A percentile compares a stretch with the other conserved stretches of the same genome.
phyloP scores from a whole-genome alignment of 345 rosid species.

The Kandelia obovata region DNA sequence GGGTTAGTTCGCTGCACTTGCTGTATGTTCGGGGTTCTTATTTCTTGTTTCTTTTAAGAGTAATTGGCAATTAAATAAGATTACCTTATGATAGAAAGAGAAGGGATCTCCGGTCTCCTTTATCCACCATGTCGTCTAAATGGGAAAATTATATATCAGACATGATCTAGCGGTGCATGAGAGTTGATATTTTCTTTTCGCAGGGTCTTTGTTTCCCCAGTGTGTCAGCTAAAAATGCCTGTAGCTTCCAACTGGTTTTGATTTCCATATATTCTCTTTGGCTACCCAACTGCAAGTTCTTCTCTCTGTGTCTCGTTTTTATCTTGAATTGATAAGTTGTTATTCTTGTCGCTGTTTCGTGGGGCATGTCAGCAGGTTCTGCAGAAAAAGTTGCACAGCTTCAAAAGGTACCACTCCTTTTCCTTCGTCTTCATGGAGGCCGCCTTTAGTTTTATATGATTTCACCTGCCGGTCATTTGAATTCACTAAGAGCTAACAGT shows the following conservation, averaged over 20 bases:
- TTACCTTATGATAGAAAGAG: too few relatives aligned
- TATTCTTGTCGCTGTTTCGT: conserved; percentile 40
- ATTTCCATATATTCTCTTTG: neutral
- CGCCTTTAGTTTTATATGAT: neutral
- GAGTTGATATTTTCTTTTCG: neutral
- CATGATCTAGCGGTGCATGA: conserved; percentile 12
- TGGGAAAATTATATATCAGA: neutral
- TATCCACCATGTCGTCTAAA: neutral
- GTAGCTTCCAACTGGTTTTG: neutral
- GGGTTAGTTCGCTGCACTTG: too few relatives aligned
- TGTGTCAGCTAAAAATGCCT: neutral
- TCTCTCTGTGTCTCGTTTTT: conserved; percentile 11
- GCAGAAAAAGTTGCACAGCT: conserved; percentile 34
- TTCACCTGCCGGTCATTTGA: too few relatives aligned
- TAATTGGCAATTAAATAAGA: too few relatives aligned
- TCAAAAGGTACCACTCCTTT: conserved; percentile 28
- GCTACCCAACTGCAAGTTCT: neutral
- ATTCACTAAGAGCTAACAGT: too few relatives aligned
- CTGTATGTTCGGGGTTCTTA: too few relatives aligned
- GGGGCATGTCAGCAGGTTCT: conserved; percentile 42
- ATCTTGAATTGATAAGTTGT: conserved; percentile 29
- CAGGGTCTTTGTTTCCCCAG: conserved; percentile 3
- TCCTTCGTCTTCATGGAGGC: neutral
- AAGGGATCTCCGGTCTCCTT: too few relatives aligned
- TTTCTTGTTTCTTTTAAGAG: too few relatives aligned